These are phyloP conservation scores for Trichoderma sp. DNA, from an alignment of 2,329 filamentous ascomycete species.

Conservation along the genomic window DNA sequence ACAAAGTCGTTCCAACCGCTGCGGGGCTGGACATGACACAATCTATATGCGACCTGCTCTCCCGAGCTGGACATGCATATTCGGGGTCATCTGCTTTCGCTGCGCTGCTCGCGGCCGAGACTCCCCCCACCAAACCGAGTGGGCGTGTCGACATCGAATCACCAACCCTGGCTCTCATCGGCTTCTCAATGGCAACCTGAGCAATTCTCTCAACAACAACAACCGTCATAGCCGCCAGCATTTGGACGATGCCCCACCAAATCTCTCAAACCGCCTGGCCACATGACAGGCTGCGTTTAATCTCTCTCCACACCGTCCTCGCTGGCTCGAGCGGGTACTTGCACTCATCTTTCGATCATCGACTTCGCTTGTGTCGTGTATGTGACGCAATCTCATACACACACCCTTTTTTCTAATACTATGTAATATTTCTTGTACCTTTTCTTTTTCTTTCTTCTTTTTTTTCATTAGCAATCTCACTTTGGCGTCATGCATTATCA, in stretches of 20 bases:
- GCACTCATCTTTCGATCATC: slow-evolving; percentile 11
- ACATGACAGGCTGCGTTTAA: slow-evolving; percentile 22
- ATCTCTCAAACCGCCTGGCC: slow-evolving; percentile 17
- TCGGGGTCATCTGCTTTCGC: slow-evolving; percentile 22
- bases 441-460: background rate
- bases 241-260: slow-evolving; percentile 4
- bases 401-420: slow-evolving; percentile 4
- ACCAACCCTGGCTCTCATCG: slow-evolving; percentile 22
- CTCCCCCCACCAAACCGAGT: slow-evolving; percentile 10
- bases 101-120: background rate
- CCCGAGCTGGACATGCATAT: slow-evolving; percentile 20
- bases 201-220: background rate
- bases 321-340: slow-evolving; percentile 27
- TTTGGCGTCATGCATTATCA: slow-evolving; percentile 17
- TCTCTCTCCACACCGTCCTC: slow-evolving; percentile 22
- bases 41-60: slow-evolving; percentile 8
- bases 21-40: slow-evolving; percentile 21
- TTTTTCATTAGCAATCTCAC: background rate
- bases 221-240: slow-evolving; percentile 7
- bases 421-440: background rate
- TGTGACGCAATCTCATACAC: slow-evolving; percentile 10
- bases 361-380: slow-evolving; percentile 1
- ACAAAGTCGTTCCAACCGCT: background rate
- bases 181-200: background rate
- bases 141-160: slow-evolving; percentile 19